A percentile compares a stretch with the other conserved stretches of the same genome.
phyloP scores from a whole-genome alignment of 441 rosid genomes.

The Mallotus japonicus region DNA sequence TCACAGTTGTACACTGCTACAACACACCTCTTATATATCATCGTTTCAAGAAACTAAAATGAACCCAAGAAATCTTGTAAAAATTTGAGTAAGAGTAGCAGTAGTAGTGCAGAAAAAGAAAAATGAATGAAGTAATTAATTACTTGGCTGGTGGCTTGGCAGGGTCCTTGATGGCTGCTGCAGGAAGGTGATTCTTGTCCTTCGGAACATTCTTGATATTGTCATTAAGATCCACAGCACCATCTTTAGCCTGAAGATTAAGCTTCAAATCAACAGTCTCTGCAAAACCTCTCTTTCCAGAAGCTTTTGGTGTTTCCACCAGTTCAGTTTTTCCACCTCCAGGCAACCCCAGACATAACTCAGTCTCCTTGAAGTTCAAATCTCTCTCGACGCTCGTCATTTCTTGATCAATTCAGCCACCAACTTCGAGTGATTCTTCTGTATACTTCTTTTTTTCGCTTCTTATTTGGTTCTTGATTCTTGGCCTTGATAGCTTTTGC shows the following conservation, averaged over 20 bases:
- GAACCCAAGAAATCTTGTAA: background rate
- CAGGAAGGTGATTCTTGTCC: conserved; percentile 32
- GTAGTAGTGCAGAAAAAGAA: background rate
- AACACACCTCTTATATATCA: background rate
- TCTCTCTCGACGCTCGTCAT: conserved; percentile 30
- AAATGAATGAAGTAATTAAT: conserved; percentile 8
- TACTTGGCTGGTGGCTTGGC: conserved; percentile 87
- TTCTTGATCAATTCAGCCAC: conserved; percentile 17
- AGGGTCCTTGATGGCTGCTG: conserved; percentile 36
- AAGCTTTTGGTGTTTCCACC: conserved; percentile 41
- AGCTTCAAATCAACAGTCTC: conserved; percentile 87
- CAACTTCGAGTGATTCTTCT: background rate
- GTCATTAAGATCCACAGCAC: conserved; percentile 46
- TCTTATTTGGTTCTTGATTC: background rate
- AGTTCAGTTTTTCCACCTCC: conserved; percentile 40
- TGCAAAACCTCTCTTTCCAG: conserved; percentile 80
- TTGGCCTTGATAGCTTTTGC: conserved; percentile 20
- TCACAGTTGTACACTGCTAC: too few relatives aligned
- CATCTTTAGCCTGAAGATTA: conserved; percentile 58
- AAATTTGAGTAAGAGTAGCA: too few relatives aligned
- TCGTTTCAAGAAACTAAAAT: background rate
- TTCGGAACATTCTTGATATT: conserved; percentile 29
- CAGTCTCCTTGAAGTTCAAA: conserved; percentile 69
- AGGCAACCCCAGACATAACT: conserved; percentile 88
- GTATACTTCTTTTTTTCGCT: background rate